Evolutionary conservation across 345 rosid genomes (phyloP).

Genomic region (Psidium guajava): DNA sequence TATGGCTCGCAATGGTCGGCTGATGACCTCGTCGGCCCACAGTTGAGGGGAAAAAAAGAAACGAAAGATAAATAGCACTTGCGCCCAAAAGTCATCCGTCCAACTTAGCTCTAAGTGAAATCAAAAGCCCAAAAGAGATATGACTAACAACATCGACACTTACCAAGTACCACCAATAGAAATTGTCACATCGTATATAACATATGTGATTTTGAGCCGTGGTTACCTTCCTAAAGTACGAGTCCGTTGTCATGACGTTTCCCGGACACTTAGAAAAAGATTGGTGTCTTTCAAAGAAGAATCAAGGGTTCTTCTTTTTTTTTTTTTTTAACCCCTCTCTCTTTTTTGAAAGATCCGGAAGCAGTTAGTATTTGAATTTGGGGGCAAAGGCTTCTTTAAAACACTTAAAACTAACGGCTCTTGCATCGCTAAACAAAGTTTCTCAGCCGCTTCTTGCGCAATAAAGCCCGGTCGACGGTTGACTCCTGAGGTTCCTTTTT

Average conservation of each 20-base stretch:
- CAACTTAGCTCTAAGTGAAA: not conserved
- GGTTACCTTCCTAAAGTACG: not conserved
- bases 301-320: not conserved
- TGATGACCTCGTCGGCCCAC: too few relatives aligned
- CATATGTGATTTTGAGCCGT: not conserved
- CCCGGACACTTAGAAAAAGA: not conserved
- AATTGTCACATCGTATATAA: not conserved
- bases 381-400: not conserved
- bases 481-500: not conserved
- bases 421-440: not conserved
- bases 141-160: not conserved
- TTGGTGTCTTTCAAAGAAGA: not conserved
- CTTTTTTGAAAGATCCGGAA: not conserved
- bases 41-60: too few relatives aligned
- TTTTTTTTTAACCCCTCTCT: too few relatives aligned
- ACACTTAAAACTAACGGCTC: not conserved
- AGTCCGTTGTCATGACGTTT: not conserved
- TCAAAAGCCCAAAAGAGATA: not conserved
- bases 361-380: not conserved
- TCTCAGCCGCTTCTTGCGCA: not conserved
- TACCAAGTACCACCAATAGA: accelerated
- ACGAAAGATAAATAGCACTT: not conserved
- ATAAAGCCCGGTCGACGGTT: not conserved
- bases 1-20: too few relatives aligned
- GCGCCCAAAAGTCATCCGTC: not conserved